A percentile compares a stretch with the other conserved stretches of the same genome.
Evolutionary conservation across 1,284 basidiomycete genomes (phyloP).

Genomic region (Malassezia nana): DNA sequence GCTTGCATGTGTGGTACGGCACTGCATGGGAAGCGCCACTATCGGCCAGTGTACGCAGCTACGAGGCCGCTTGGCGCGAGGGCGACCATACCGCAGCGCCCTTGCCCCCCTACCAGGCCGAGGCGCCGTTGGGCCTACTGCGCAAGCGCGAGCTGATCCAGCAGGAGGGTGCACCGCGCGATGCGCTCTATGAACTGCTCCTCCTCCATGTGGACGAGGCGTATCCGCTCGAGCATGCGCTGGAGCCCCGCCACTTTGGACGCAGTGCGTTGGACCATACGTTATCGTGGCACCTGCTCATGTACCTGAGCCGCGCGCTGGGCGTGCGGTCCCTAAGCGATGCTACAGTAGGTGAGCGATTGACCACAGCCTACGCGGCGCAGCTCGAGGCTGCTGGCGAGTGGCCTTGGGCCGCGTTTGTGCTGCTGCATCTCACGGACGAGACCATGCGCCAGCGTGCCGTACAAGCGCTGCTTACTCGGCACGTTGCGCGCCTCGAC

Average conservation of each 20-base stretch:
- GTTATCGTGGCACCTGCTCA: conserved; percentile 85
- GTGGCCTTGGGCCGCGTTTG: conserved; percentile 77
- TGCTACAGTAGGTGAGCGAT: conserved; percentile 59
- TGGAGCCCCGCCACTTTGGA: conserved; percentile 63
- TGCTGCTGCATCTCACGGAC: conserved; percentile 76
- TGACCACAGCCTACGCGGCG: conserved; percentile 73
- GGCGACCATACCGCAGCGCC: conserved; percentile 34
- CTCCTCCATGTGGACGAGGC: conserved; percentile 59
- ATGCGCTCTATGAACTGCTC: conserved; percentile 75
- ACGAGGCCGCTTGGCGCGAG: conserved; percentile 50
- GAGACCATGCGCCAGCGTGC: conserved; percentile 60
- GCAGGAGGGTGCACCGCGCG: conserved; percentile 47
- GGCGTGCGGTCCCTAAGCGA: conserved; percentile 75
- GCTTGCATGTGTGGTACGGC: conserved; percentile 81
- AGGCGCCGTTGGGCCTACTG: conserved; percentile 28
- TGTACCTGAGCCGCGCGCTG: conserved; percentile 72
- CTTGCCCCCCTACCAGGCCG: conserved; percentile 44
- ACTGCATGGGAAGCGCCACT: conserved; percentile 64
- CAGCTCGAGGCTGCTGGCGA: conserved; percentile 73
- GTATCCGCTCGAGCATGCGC: conserved; percentile 52
- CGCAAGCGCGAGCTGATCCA: conserved; percentile 27
- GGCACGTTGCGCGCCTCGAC: conserved; percentile 62
- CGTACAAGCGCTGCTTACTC: conserved; percentile 67
- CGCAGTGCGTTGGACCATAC: conserved; percentile 68
- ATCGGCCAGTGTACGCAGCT: conserved; percentile 61